Percentiles rank a stretch among this genome's conserved stretches.
Evolutionary conservation across 495 filamentous ascomycete genomes (phyloP).

Genomic region (Beverwykella pulmonaria): DNA sequence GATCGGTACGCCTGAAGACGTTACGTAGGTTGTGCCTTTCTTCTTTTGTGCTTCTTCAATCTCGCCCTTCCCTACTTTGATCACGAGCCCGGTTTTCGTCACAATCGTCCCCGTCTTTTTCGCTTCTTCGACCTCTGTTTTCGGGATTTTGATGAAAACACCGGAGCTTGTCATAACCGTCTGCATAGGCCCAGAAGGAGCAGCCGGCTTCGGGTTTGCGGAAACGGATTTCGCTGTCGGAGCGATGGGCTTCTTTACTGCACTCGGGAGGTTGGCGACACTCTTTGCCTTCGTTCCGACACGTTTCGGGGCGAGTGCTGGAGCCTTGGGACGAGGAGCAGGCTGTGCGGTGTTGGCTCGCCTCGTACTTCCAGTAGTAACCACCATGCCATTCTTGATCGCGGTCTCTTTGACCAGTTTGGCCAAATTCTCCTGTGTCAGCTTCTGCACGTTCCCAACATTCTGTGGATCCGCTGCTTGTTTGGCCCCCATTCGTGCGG

Average conservation of each 20-base stretch:
- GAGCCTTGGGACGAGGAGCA: constrained; percentile 2
- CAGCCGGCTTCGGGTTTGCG: constrained; percentile 9
- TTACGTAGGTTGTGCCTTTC: constrained; percentile 30
- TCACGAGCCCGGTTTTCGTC: constrained; percentile 24
- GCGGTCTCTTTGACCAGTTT: constrained; percentile 37
- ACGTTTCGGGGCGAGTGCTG: neutral
- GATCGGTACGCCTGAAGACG: constrained; percentile 27
- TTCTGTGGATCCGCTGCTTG: constrained; percentile 16
- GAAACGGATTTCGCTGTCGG: neutral
- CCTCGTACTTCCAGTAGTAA: constrained; percentile 19
- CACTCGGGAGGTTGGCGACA: constrained; percentile 1
- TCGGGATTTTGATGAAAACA: constrained; percentile 34
- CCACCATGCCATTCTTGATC: constrained; percentile 34
- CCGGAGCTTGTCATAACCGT: constrained; percentile 33
- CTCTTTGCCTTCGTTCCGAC: constrained; percentile 25
- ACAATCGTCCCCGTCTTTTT: constrained; percentile 34
- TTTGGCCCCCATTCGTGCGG: constrained; percentile 24
- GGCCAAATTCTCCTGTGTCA: constrained; percentile 38
- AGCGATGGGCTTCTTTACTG: constrained; percentile 9
- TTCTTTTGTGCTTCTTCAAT: constrained; percentile 33
- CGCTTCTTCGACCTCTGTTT: constrained; percentile 32
- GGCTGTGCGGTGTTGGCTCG: constrained; percentile 20
- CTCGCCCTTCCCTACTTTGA: constrained; percentile 25
- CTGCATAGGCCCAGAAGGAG: constrained; percentile 15
- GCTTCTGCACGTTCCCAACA: constrained; percentile 24